Conservation (phyloP, 352 stramenopile genomes). For the Blastocystis sp. region DNA sequence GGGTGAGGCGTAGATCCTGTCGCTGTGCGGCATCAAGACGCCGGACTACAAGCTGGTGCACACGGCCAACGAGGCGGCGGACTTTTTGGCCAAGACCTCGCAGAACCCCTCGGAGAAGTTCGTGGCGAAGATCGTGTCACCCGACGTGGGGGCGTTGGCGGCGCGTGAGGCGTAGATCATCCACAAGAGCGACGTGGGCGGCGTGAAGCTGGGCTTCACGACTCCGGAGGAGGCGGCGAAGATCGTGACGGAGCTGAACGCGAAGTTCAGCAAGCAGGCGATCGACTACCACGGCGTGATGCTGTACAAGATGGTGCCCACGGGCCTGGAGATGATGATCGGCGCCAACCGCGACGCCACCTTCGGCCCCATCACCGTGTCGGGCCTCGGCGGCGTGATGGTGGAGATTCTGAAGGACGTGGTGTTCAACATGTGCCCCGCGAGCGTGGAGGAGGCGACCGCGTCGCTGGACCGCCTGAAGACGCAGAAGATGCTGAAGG, state of each 20-base stretch:
- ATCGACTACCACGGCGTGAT: slow-evolving; percentile 66
- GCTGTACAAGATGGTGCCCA: slow-evolving; percentile 62
- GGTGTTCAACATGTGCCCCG: slow-evolving; percentile 61
- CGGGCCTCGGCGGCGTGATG: slow-evolving; percentile 40
- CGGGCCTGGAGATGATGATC: slow-evolving; percentile 67
- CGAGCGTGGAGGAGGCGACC: slow-evolving; percentile 21
- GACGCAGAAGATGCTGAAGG: slow-evolving; percentile 66
- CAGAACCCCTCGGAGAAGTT: slow-evolving; percentile 41
- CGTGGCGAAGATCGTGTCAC: slow-evolving; percentile 64
- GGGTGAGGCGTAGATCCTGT: slow-evolving; percentile 27
- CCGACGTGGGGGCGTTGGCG: background rate
- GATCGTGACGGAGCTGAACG: slow-evolving; percentile 50
- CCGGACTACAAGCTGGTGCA: slow-evolving; percentile 55
- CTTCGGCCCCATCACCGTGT: slow-evolving; percentile 61
- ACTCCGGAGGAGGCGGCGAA: slow-evolving; percentile 44
- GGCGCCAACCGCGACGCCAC: slow-evolving; percentile 61
- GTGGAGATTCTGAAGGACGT: slow-evolving; percentile 53
- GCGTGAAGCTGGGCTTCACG: slow-evolving; percentile 61
- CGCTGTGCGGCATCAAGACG: slow-evolving; percentile 18
- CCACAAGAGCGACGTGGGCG: slow-evolving; percentile 68
- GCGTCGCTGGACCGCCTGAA: slow-evolving; percentile 42
- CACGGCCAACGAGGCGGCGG: slow-evolving; percentile 21
- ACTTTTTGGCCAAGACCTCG: slow-evolving; percentile 35
- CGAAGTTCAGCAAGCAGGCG: slow-evolving; percentile 63
- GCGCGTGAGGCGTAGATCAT: slow-evolving; percentile 28